These are phyloP conservation scores for Tetraselmis striata DNA, from an alignment of 139 green algal genomes.

Conservation along the genomic window DNA sequence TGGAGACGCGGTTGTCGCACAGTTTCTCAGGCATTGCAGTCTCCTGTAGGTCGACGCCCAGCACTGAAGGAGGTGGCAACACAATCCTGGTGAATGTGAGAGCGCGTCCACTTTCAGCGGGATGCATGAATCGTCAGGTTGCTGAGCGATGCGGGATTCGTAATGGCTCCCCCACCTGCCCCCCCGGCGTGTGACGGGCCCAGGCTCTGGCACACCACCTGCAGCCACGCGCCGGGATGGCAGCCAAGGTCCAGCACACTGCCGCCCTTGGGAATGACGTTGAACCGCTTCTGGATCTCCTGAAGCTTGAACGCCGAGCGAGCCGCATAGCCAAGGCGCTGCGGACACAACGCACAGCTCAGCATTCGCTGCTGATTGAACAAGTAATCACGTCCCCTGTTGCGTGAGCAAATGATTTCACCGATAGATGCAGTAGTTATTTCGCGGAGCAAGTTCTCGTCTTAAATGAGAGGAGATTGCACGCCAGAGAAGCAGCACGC, in stretches of 20 bases:
- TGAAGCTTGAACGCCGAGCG: constrained; percentile 73
- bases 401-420: too few species aligned
- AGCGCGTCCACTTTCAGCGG: neutral
- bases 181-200: neutral
- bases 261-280: constrained; percentile 54
- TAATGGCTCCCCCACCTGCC: neutral
- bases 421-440: too few species aligned
- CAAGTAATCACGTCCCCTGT: neutral
- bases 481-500: too few species aligned
- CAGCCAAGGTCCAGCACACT: constrained; percentile 69
- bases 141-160: neutral
- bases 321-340: constrained; percentile 70
- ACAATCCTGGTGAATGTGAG: too few species aligned
- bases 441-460: too few species aligned
- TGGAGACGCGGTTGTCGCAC: neutral
- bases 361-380: neutral
- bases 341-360: constrained; percentile 8
- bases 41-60: neutral
- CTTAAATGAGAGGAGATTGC: too few species aligned
- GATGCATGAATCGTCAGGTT: too few species aligned
- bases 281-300: constrained; percentile 76
- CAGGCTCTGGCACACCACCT: constrained; percentile 1
- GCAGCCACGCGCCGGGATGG: constrained; percentile 66
- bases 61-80: neutral
- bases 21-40: neutral